These are phyloP conservation scores for Eustoma russellianum DNA, from an alignment of 257 asterid species.

Conservation along the genomic window DNA sequence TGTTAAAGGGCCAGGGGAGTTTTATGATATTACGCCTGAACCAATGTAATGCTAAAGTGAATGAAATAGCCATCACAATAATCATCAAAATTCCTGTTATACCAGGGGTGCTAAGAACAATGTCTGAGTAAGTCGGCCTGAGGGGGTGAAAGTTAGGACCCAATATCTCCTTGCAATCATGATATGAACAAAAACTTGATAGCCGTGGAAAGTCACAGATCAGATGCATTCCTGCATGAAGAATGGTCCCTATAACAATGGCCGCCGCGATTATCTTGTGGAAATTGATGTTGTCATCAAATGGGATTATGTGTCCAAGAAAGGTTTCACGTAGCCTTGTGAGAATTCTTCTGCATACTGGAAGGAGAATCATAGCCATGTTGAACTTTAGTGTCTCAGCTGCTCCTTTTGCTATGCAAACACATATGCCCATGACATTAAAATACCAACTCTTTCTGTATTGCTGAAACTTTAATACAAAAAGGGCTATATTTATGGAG, in stretches of 20 bases:
- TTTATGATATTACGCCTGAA: slow-evolving; percentile 68
- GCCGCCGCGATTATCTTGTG: slow-evolving; percentile 60
- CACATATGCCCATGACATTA: slow-evolving; percentile 50
- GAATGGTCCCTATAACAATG: slow-evolving; percentile 26
- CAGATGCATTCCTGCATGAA: slow-evolving; percentile 43
- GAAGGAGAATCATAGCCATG: slow-evolving; percentile 18
- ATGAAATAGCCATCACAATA: slow-evolving; percentile 45
- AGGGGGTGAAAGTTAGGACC: slow-evolving; percentile 36
- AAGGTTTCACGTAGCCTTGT: slow-evolving; percentile 64
- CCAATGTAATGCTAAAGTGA: slow-evolving; percentile 59
- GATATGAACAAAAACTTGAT: slow-evolving; percentile 33
- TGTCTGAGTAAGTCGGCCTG: slow-evolving; percentile 50
- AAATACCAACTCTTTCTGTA: slow-evolving; percentile 31
- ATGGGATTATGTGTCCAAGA: slow-evolving; percentile 53
- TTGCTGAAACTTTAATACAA: slow-evolving; percentile 45
- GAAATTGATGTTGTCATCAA: slow-evolving; percentile 81
- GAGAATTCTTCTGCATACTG: slow-evolving; percentile 35
- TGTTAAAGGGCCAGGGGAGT: slow-evolving; percentile 48
- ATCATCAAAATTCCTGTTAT: slow-evolving; percentile 55
- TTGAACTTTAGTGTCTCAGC: slow-evolving; percentile 20
- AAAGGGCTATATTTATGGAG: slow-evolving; percentile 33
- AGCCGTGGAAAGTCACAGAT: slow-evolving; percentile 53
- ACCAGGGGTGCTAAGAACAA: slow-evolving; percentile 35
- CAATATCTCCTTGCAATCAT: slow-evolving; percentile 29
- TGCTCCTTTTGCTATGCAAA: slow-evolving; percentile 48